Percentiles rank a stretch among this genome's conserved stretches.
phyloP scores from a whole-genome alignment of 2,329 filamentous ascomycete species.

The Plenodomus tracheiphilus region DNA sequence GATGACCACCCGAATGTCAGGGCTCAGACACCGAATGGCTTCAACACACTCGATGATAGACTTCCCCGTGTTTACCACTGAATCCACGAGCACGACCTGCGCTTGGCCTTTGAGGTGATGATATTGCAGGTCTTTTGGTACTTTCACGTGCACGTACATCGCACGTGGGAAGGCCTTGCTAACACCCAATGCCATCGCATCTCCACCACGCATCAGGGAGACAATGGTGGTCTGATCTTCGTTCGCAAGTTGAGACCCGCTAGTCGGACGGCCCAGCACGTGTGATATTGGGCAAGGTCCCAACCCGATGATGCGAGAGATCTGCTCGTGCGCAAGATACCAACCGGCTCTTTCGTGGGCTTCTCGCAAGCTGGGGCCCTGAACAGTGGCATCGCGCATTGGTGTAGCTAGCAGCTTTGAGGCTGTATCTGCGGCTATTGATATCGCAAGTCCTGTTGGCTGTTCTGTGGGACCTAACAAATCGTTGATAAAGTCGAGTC shows the following conservation, averaged over 20 bases:
- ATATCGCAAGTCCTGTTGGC: slow-evolving; percentile 20
- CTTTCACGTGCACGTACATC: slow-evolving; percentile 55
- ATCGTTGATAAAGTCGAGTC: slow-evolving; percentile 25
- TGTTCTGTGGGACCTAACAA: slow-evolving; percentile 6
- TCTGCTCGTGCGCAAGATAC: slow-evolving; percentile 57
- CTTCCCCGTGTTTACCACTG: slow-evolving; percentile 62
- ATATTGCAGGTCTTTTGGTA: slow-evolving; percentile 47
- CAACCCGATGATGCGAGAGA: slow-evolving; percentile 54
- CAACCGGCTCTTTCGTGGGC: slow-evolving; percentile 55
- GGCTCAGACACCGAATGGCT: slow-evolving; percentile 48
- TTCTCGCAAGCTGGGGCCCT: slow-evolving; percentile 53
- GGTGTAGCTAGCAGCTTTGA: slow-evolving; percentile 58
- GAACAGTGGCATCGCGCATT: slow-evolving; percentile 55
- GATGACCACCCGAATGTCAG: slow-evolving; percentile 54
- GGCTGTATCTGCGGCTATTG: slow-evolving; percentile 50
- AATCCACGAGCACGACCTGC: slow-evolving; percentile 61
- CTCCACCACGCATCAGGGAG: slow-evolving; percentile 65
- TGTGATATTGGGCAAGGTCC: slow-evolving; percentile 56
- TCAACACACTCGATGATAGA: slow-evolving; percentile 44
- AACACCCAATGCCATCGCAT: slow-evolving; percentile 64
- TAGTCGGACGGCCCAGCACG: slow-evolving; percentile 7
- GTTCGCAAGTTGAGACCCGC: slow-evolving; percentile 37
- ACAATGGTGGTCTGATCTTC: slow-evolving; percentile 59
- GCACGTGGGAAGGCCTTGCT: slow-evolving; percentile 57
- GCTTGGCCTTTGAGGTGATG: slow-evolving; percentile 46